A percentile compares a stretch with the other conserved stretches of the same genome.
Evolutionary conservation across 805 yeast species (phyloP).

Genomic region (Lipomyces orientalis): DNA sequence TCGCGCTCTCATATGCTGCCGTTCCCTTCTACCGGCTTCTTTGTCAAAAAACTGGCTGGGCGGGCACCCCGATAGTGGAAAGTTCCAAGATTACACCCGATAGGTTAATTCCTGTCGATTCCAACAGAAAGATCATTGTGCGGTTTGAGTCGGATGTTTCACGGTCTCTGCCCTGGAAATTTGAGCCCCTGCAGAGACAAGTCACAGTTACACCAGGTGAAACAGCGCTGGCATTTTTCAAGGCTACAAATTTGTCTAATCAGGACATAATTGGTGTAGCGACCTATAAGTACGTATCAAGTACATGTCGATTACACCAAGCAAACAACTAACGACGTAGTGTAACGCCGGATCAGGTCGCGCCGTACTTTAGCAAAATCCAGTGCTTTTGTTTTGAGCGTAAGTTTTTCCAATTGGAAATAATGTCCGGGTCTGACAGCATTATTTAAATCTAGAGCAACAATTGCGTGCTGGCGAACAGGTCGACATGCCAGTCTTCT

Average conservation of each 20-base stretch:
- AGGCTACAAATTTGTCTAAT: slow-evolving; percentile 82
- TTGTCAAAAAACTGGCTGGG: slow-evolving; percentile 95
- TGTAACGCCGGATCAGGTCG: slow-evolving; percentile 94
- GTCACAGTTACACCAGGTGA: slow-evolving; percentile 95
- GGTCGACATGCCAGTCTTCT: slow-evolving; percentile 98
- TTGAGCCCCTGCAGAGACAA: slow-evolving; percentile 91
- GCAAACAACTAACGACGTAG: slow-evolving; percentile 47
- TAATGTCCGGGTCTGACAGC: neutral
- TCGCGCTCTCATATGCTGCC: slow-evolving; percentile 83
- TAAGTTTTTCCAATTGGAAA: slow-evolving; percentile 10
- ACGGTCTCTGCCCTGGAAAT: slow-evolving; percentile 90
- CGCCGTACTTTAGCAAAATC: slow-evolving; percentile 94
- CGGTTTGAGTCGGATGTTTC: slow-evolving; percentile 92
- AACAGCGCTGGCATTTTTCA: slow-evolving; percentile 94
- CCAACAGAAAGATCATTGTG: slow-evolving; percentile 79
- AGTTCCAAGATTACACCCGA: slow-evolving; percentile 79
- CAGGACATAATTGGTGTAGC: slow-evolving; percentile 98
- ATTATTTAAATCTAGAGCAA: slow-evolving; percentile 63
- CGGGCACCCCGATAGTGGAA: slow-evolving; percentile 94
- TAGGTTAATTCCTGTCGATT: slow-evolving; percentile 84
- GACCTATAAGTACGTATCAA: slow-evolving; percentile 58
- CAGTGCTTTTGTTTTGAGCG: slow-evolving; percentile 95
- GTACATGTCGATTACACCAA: neutral
- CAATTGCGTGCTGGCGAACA: slow-evolving; percentile 93
- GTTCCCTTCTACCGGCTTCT: slow-evolving; percentile 91